phyloP scores from a whole-genome alignment of 2,329 filamentous ascomycete species.

The Fusarium torreyae region DNA sequence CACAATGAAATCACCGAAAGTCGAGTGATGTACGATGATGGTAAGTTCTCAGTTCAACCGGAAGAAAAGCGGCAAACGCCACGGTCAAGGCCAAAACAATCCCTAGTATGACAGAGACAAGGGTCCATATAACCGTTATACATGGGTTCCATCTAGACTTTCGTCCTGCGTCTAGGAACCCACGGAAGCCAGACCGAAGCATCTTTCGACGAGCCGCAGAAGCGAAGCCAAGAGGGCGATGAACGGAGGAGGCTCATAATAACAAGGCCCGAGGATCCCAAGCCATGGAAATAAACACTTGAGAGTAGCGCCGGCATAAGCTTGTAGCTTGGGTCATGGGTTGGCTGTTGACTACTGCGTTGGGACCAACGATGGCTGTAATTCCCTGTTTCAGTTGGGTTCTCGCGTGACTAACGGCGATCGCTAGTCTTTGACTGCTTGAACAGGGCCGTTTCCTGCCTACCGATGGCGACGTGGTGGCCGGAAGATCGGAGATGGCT shows the following conservation, averaged over 20 bases:
- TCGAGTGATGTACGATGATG: conserved; percentile 26
- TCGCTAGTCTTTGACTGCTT: not conserved
- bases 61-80: conserved; percentile 1
- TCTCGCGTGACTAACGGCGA: conserved; percentile 14
- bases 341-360: not conserved
- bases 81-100: conserved; percentile 7
- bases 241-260: not conserved
- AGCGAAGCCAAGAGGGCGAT: conserved; percentile 3
- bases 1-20: conserved; percentile 12
- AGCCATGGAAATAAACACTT: not conserved
- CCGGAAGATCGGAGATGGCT: conserved; percentile 12
- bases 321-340: conserved; percentile 2
- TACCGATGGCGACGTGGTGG: not conserved
- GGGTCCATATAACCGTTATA: conserved; percentile 24
- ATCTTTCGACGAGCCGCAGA: conserved; percentile 12
- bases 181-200: conserved; percentile 14
- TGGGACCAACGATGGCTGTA: conserved; percentile 9
- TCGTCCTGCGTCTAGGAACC: conserved; percentile 2
- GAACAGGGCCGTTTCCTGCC: not conserved
- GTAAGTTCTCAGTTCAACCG: conserved; percentile 13
- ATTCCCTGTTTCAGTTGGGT: conserved; percentile 3
- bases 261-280: not conserved
- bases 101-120: conserved; percentile 10
- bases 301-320: not conserved
- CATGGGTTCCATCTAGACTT: conserved; percentile 9